Conservation (phyloP, 352 stramenopile genomes). For the Phytophthora uliginosa region DNA sequence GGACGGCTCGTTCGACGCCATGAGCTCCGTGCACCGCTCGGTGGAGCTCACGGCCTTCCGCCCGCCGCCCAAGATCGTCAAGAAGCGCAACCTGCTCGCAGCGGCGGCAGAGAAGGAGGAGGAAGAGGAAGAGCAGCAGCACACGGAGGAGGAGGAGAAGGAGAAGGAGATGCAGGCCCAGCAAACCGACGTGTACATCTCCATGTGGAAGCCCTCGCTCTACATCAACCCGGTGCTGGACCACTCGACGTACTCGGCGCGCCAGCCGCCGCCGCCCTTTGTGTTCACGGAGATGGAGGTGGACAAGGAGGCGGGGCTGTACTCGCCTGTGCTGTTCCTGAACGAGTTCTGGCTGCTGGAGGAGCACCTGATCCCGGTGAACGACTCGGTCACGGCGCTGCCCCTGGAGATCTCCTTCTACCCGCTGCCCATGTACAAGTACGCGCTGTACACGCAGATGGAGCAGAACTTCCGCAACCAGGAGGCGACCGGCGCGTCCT, state of each 20-base stretch:
- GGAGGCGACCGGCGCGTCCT: constrained; percentile 93
- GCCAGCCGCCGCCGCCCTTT: constrained; percentile 72
- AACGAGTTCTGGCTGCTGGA: constrained; percentile 97
- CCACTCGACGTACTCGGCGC: constrained; percentile 69
- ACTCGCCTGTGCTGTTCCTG: constrained; percentile 92
- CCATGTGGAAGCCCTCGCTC: constrained; percentile 87
- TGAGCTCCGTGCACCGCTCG: constrained; percentile 62
- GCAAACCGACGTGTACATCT: constrained; percentile 69
- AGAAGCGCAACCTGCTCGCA: constrained; percentile 83
- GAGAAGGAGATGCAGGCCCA: constrained; percentile 16
- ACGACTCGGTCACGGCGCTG: constrained; percentile 84
- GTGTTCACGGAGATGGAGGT: constrained; percentile 68
- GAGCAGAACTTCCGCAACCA: constrained; percentile 94
- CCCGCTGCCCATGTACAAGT: constrained; percentile 91
- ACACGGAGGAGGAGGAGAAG: constrained; percentile 9
- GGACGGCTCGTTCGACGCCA: constrained; percentile 65
- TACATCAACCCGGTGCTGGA: constrained; percentile 82
- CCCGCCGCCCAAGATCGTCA: constrained; percentile 73
- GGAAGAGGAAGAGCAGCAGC: neutral
- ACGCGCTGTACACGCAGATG: constrained; percentile 95
- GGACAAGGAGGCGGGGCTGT: constrained; percentile 68
- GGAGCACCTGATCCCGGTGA: constrained; percentile 90
- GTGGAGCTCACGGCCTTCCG: constrained; percentile 84
- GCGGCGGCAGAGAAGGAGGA: constrained; percentile 26
- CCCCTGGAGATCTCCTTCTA: constrained; percentile 92